phyloP scores from a whole-genome alignment of 2,329 filamentous ascomycete genomes.

The Orbilia ellipsospora region DNA sequence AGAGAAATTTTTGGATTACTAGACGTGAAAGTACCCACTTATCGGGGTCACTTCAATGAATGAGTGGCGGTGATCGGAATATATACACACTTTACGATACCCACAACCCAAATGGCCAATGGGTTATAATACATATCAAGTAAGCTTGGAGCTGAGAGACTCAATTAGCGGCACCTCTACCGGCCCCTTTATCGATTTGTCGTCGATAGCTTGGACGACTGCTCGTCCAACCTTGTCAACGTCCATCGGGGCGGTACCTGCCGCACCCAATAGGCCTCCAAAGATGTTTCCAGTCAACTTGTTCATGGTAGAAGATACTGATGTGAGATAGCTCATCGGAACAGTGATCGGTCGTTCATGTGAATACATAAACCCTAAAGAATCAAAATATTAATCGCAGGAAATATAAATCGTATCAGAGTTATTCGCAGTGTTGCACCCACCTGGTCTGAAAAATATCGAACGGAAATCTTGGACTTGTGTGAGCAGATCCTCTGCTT shows the following conservation, averaged over 20 bases:
- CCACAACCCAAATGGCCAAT: background rate
- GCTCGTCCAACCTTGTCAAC: slow-evolving; percentile 89
- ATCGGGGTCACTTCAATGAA: background rate
- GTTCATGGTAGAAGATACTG: slow-evolving; percentile 81
- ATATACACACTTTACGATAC: background rate
- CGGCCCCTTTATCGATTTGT: slow-evolving; percentile 77
- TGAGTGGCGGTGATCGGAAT: slow-evolving; percentile 7
- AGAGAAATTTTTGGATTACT: too few relatives aligned
- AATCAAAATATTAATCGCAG: background rate
- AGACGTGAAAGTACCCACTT: background rate
- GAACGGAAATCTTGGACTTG: slow-evolving; percentile 80
- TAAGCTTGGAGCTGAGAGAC: slow-evolving; percentile 50
- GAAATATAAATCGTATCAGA: too few relatives aligned
- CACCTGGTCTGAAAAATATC: slow-evolving; percentile 81
- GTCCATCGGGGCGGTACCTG: slow-evolving; percentile 85
- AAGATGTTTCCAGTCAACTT: slow-evolving; percentile 79
- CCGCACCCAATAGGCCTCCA: slow-evolving; percentile 78
- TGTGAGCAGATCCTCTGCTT: slow-evolving; percentile 82
- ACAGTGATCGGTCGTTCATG: slow-evolving; percentile 82
- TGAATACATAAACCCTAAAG: slow-evolving; percentile 80
- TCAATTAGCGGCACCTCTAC: slow-evolving; percentile 85
- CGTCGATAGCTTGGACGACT: slow-evolving; percentile 84
- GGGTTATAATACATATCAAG: background rate
- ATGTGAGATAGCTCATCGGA: slow-evolving; percentile 81
- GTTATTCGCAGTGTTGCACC: background rate